Percentiles rank a stretch among this genome's conserved stretches.
These are phyloP conservation scores for Verticillium klebahnii DNA, from an alignment of 2,329 filamentous ascomycete genomes.

Conservation along the genomic window DNA sequence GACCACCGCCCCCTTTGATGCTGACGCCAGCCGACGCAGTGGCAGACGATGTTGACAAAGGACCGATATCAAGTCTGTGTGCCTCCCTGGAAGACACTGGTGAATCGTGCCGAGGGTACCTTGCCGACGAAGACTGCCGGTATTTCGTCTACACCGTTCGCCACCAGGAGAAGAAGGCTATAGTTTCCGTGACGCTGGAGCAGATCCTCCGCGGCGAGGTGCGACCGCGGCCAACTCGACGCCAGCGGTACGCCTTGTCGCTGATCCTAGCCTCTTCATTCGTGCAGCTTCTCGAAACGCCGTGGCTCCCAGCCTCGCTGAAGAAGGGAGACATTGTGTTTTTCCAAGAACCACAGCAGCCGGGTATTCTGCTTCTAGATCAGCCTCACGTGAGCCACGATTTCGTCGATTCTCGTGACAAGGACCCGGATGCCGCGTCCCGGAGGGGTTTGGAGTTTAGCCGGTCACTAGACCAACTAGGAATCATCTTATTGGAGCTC, in stretches of 20 bases:
- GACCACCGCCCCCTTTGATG: not conserved
- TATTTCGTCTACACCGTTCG: conserved; percentile 14
- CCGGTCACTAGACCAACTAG: not conserved
- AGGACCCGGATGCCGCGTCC: not conserved
- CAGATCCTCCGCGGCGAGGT: conserved; percentile 9
- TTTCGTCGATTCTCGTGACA: not conserved
- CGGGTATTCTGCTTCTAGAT: conserved; percentile 5
- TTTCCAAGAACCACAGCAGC: not conserved
- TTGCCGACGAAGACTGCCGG: conserved; percentile 10
- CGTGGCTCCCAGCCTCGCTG: conserved; percentile 15
- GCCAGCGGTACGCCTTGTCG: conserved; percentile 16
- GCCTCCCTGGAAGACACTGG: conserved; percentile 1
- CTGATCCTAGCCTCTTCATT: conserved; percentile 20
- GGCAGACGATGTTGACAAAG: not conserved
- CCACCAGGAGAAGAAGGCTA: not conserved
- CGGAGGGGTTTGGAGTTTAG: not conserved
- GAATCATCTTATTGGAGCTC: conserved; percentile 4
- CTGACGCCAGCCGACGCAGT: not conserved
- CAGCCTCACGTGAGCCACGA: conserved; percentile 12
- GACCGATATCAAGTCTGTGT: conserved; percentile 9
- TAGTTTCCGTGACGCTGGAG: conserved; percentile 10
- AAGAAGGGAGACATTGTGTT: conserved; percentile 14
- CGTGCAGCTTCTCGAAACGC: conserved; percentile 18
- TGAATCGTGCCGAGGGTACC: conserved; percentile 12
- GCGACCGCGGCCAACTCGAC: conserved; percentile 7